Conservation (phyloP, 148 eudicot genomes). For the Tetragonia tetragonoides region DNA sequence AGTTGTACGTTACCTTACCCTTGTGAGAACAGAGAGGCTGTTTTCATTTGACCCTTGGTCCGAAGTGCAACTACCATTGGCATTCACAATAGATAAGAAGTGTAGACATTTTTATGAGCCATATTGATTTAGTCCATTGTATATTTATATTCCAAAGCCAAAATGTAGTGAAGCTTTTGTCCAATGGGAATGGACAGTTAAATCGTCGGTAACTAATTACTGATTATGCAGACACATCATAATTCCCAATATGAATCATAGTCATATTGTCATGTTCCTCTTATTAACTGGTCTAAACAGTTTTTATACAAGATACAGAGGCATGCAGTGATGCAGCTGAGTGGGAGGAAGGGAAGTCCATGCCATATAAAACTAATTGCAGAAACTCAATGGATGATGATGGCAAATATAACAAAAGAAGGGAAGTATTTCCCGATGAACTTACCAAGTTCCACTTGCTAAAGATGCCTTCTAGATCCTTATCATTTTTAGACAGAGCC, state of each 20-base stretch:
- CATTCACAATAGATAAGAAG: no score
- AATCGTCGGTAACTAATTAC: background rate
- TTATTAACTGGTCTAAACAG: background rate
- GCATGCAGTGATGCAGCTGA: background rate
- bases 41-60: no score
- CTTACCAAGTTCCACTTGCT: conserved; percentile 56
- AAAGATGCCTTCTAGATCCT: conserved; percentile 51
- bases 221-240: background rate
- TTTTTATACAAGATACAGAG: background rate
- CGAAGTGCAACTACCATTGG: no score
- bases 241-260: background rate
- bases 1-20: no score
- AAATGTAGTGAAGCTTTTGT: background rate
- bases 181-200: background rate
- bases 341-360: background rate
- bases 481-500: conserved; percentile 45
- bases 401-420: background rate
- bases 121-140: no score
- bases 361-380: background rate
- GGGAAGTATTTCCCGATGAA: conserved; percentile 10
- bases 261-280: background rate
- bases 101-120: no score
- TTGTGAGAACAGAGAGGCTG: no score
- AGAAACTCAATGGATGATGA: background rate
- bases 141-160: background rate